Base-by-base conservation (phyloP, 2,329 filamentous ascomycete species). In the Pseudogymnoascus sp. region DNA sequence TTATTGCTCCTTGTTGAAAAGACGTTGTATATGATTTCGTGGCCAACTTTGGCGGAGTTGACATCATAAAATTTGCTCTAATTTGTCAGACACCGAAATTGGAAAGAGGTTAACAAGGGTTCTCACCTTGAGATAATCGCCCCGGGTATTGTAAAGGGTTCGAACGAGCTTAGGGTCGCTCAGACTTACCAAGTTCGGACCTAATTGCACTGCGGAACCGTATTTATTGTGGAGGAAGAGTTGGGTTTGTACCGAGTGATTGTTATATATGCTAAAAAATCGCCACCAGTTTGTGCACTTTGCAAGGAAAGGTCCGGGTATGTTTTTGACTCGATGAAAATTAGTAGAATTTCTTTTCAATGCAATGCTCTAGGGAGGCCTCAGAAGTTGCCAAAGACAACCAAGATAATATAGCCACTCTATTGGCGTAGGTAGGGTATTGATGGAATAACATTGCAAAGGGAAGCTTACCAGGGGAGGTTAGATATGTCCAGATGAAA, bases 251-350 rank as follows among this genome's bases (percentile, higher is more conserved):
- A 68, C 64, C 3, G 64, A 12, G 23, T 63, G 60, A 3, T 69
- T 69, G 38, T 49, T 52, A 12, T 63, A 70, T 1, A 58, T 60
- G 35, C 66, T 64, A 5, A 66, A 49, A 6, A 70, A 58, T 2
- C 69, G 67, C 70, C 70, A 72, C 19, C 70, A 22, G 41, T 71
- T 64, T 2, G 69, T 66, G 25, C 71, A 67, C 23, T 67, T 68
- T 2, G 69, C 70, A 28, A 68, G 30, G 22, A 70, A 68, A 0
- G 70, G 70, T 2, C 70, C 69, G 0, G 69, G 70, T 23, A 71
- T 62, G 2, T 61, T 58, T 33, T 49, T 66, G 8, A 69, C 35
- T 28, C 30, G 61, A 36, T 55, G 35, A 7, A 67, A 12, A 22
- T 49, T 28, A 49, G 22, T 28, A 22, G 42, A 25, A 25, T 45